These are phyloP conservation scores for Paramecium caudatum DNA, from an alignment of 73 alveolate species.

Conservation along the genomic window DNA sequence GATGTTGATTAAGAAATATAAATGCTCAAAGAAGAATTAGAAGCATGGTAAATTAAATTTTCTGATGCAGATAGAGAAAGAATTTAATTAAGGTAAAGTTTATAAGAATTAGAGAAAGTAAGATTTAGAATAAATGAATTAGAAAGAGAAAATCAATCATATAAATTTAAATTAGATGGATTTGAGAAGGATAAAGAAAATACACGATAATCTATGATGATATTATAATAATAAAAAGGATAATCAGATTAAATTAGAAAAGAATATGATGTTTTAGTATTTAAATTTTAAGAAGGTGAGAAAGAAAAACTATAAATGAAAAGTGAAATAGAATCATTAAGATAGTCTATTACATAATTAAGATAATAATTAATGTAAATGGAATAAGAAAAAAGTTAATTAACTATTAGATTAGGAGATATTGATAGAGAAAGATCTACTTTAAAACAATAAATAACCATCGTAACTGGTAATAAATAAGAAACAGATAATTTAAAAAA, in stretches of 20 bases:
- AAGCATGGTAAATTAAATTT: neutral
- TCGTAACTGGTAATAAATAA: neutral
- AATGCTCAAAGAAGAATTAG: neutral
- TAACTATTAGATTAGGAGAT: neutral
- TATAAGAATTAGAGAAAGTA: neutral
- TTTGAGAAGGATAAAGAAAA: neutral
- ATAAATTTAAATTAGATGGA: neutral
- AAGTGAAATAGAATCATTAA: neutral
- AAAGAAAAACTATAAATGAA: neutral
- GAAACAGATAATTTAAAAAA: neutral
- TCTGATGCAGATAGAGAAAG: slow-evolving; percentile 8
- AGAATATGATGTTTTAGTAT: neutral
- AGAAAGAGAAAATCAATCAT: neutral
- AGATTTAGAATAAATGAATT: neutral
- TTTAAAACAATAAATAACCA: neutral
- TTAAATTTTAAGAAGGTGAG: neutral
- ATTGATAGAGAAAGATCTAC: neutral
- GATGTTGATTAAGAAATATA: neutral
- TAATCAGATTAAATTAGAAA: neutral
- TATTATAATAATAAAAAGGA: neutral
- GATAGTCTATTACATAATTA: neutral
- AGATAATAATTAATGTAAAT: neutral
- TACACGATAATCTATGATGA: neutral
- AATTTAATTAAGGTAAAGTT: neutral
- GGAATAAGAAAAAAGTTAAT: neutral